A percentile compares a stretch with the other conserved stretches of the same genome.
These are phyloP conservation scores for Saturnispora serradocipensis DNA, from an alignment of 805 yeast genomes.

Conservation along the genomic window DNA sequence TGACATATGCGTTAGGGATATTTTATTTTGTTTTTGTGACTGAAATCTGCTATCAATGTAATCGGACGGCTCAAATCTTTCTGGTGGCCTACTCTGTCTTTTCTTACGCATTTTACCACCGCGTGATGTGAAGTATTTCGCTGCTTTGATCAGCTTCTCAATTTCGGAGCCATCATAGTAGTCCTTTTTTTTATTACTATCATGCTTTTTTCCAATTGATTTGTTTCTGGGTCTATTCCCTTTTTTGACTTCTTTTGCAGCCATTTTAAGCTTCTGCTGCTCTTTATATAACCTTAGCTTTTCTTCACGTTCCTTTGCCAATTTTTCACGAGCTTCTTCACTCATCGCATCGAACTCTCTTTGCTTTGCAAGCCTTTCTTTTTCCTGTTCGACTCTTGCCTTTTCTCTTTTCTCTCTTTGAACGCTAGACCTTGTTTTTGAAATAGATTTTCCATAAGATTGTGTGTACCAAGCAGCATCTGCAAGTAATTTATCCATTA, in stretches of 20 bases:
- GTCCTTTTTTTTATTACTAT: conserved; percentile 2
- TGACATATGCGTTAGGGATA: background rate
- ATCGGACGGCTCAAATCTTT: conserved; percentile 16
- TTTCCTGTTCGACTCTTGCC: background rate
- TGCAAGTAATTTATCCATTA: background rate
- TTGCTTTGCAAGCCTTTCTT: background rate
- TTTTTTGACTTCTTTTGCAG: conserved; percentile 1
- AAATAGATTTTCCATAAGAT: background rate
- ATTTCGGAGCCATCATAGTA: conserved; percentile 6
- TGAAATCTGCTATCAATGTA: conserved; percentile 3
- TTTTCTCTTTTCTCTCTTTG: background rate
- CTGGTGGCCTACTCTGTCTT: conserved; percentile 18
- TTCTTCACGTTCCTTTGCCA: conserved; percentile 7
- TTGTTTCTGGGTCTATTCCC: background rate
- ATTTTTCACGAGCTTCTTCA: conserved; percentile 8
- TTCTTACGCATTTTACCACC: conserved; percentile 16
- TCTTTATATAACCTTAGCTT: background rate
- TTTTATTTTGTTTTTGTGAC: background rate
- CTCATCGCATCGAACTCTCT: conserved; percentile 13
- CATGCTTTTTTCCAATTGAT: background rate
- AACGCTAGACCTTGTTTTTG: background rate
- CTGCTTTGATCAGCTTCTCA: conserved; percentile 19
- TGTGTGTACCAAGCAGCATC: conserved; percentile 4
- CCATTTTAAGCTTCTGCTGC: conserved; percentile 3
- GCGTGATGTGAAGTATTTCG: conserved; percentile 18